Percentiles rank a stretch among this genome's conserved stretches.
These are phyloP conservation scores for Ogataea neopini DNA, from an alignment of 805 yeast genomes.

Conservation along the genomic window DNA sequence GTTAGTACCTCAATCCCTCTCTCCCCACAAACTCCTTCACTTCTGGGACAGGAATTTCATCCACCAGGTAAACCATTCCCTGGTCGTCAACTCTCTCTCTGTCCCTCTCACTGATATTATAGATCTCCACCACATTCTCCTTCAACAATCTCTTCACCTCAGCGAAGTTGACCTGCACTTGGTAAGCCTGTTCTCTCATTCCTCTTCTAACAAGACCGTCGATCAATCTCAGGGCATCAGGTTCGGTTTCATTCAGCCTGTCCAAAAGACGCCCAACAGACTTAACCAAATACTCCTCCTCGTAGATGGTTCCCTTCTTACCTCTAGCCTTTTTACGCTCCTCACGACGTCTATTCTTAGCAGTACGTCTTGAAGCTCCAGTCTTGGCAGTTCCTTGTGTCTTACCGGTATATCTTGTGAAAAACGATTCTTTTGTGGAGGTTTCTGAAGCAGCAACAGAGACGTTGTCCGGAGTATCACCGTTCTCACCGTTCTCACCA, in stretches of 20 bases:
- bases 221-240: constrained; percentile 72
- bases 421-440: constrained; percentile 88
- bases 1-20: constrained; percentile 57
- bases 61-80: constrained; percentile 77
- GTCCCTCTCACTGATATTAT: constrained; percentile 77
- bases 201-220: constrained; percentile 74
- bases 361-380: constrained; percentile 89
- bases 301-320: constrained; percentile 95
- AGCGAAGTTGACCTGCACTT: constrained; percentile 67
- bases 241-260: constrained; percentile 69
- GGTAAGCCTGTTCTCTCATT: constrained; percentile 77
- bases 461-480: constrained; percentile 87
- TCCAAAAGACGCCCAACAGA: constrained; percentile 88
- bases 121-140: constrained; percentile 73
- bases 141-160: constrained; percentile 57
- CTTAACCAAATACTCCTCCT: constrained; percentile 88
- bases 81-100: constrained; percentile 87
- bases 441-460: constrained; percentile 94
- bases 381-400: constrained; percentile 95
- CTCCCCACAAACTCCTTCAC: constrained; percentile 63
- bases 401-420: constrained; percentile 95
- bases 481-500: constrained; percentile 60
- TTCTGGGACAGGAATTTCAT: constrained; percentile 72
- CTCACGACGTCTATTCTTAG: constrained; percentile 91
- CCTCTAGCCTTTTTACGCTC: constrained; percentile 96